Evolutionary conservation across 1,139 yeast species (phyloP), one percentile per base, ranked within the genome.

Genomic region (Protomyces macrosporus): DNA sequence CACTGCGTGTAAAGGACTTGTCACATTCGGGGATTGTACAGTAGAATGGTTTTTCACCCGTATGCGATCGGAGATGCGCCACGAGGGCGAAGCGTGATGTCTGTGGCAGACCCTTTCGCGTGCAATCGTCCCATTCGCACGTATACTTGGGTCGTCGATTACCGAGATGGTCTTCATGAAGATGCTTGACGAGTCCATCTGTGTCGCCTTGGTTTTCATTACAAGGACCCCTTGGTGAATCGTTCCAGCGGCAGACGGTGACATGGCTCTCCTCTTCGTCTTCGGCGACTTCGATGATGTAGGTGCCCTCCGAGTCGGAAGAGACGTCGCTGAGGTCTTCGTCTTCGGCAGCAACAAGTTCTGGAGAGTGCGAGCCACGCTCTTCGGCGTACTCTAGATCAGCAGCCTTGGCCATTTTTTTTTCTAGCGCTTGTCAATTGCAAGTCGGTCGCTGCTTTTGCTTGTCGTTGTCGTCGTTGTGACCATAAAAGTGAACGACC

Each of bases 1-100:
- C 88, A 0, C 85, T 77, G 65, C 86, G 73, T 0, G 83, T 79
- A 70, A 85, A 86, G 60, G 80, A 80, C 66, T 83, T 80, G 65
- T 81, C 82, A 74, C 93, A 87, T 70, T 85, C 90, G 0, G 90
- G 90, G 12, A 86, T 78, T 0, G 84, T 80, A 71, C 95, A 87
- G 68, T 79, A 83, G 70, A 83, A 85, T 39, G 88, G 88, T 68
- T 81, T 81, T 70, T 85, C 88, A 0, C 87, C 86, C 0, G 88
- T 83, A 71, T 86, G 91, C 1, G 83, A 78, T 60, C 89, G 74
- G 70, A 86, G 77, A 71, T 86, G 91, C 0, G 86, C 78, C 0
- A 84, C 78, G 40, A 86, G 77, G 0, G 86, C 86, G 73, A 82
- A 81, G 65, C 85, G 72, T 6, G 85, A 80, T 3, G 86, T 84